A percentile compares a stretch with the other conserved stretches of the same genome.
phyloP scores from a whole-genome alignment of 805 yeast genomes.

The Candida suzukii region DNA sequence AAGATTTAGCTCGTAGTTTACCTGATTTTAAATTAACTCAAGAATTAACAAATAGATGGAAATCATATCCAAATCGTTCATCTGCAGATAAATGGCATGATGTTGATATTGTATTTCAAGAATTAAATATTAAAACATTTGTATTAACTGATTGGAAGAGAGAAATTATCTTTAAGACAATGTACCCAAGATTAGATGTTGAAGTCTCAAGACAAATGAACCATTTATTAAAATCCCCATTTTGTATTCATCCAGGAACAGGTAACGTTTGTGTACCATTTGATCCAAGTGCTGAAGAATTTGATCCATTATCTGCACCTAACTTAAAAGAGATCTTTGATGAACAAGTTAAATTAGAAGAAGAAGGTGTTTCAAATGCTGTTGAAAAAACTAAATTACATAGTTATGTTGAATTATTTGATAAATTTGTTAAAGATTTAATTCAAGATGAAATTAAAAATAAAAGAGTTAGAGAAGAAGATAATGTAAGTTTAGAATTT shows the following conservation, averaged over 20 bases:
- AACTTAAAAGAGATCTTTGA: slow-evolving; percentile 55
- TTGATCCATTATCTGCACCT: slow-evolving; percentile 79
- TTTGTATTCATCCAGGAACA: slow-evolving; percentile 94
- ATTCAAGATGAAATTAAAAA: slow-evolving; percentile 45
- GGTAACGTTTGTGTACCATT: slow-evolving; percentile 94
- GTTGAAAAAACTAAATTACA: slow-evolving; percentile 9
- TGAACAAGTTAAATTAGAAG: slow-evolving; percentile 51
- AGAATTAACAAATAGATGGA: slow-evolving; percentile 57
- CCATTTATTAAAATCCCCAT: slow-evolving; percentile 92
- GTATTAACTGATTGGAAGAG: slow-evolving; percentile 62
- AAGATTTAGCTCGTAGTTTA: slow-evolving; percentile 51
- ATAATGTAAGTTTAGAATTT: slow-evolving; percentile 17
- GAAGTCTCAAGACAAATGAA: slow-evolving; percentile 86
- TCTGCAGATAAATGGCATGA: slow-evolving; percentile 75
- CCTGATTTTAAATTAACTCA: slow-evolving; percentile 53
- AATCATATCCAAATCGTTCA: slow-evolving; percentile 38
- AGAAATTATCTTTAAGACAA: slow-evolving; percentile 69
- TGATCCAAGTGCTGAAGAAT: slow-evolving; percentile 44
- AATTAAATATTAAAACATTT: slow-evolving; percentile 23
- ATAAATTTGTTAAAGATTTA: slow-evolving; percentile 50
- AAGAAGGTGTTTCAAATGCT: slow-evolving; percentile 6
- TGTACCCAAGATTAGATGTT: slow-evolving; percentile 89
- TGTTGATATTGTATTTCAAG: slow-evolving; percentile 46
- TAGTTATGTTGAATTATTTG: slow-evolving; percentile 55
- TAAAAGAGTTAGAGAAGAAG: slow-evolving; percentile 26